A percentile compares a stretch with the other conserved stretches of the same genome.
These are phyloP conservation scores for Oemleria cerasiformis DNA, from an alignment of 306 rosid genomes.

Conservation along the genomic window DNA sequence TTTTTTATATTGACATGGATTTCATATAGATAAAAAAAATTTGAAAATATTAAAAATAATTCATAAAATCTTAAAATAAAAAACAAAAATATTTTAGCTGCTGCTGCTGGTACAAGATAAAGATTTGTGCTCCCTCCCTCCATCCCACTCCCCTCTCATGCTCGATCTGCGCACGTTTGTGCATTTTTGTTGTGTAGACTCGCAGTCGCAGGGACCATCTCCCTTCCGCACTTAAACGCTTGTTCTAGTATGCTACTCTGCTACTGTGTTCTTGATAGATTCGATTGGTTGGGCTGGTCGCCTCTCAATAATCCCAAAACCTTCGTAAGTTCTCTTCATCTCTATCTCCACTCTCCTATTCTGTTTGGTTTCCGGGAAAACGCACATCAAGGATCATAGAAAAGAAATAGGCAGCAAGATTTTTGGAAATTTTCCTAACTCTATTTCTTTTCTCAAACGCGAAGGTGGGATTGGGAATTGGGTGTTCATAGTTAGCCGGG, in stretches of 20 bases:
- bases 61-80: no score
- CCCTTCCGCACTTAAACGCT: not conserved
- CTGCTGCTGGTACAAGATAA: no score
- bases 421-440: not conserved
- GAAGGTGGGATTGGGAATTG: no score
- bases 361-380: slow-evolving; percentile 12
- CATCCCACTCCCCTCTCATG: no score
- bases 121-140: no score
- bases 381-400: not conserved
- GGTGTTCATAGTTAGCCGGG: no score
- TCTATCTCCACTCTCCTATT: not conserved
- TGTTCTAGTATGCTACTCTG: not conserved
- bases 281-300: not conserved
- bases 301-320: not conserved
- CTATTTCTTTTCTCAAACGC: not conserved
- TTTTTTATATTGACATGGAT: no score
- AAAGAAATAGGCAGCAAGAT: not conserved
- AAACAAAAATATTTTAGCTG: no score
- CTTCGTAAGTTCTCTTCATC: not conserved
- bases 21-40: no score
- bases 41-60: no score
- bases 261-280: not conserved
- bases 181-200: no score
- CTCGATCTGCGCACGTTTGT: no score
- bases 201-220: not conserved